Evolutionary conservation across 1,139 yeast species (phyloP).

Genomic region (Kurtzmaniella quercitrusa): DNA sequence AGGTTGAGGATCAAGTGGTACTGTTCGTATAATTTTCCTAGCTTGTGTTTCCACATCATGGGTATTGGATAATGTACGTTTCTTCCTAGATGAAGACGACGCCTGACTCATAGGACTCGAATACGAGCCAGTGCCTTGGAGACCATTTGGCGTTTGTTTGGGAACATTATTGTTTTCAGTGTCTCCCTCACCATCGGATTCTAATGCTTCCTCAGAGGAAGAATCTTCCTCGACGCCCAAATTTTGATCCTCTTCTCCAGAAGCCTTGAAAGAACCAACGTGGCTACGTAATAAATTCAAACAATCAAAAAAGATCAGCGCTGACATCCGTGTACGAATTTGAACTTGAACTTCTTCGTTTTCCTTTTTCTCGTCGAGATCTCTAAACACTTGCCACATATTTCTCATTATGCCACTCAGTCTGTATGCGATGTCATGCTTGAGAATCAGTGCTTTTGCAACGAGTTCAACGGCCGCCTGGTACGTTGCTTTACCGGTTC

Average conservation of each 20-base stretch:
- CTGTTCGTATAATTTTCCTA: constrained; percentile 66
- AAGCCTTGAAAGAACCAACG: constrained; percentile 68
- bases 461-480: constrained; percentile 66
- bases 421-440: constrained; percentile 89
- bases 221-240: constrained; percentile 10
- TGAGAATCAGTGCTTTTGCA: constrained; percentile 75
- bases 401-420: constrained; percentile 92
- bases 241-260: neutral
- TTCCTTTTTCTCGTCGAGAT: constrained; percentile 43
- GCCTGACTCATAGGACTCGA: constrained; percentile 39
- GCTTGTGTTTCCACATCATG: constrained; percentile 67
- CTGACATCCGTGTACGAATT: constrained; percentile 82
- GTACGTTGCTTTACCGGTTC: constrained; percentile 69
- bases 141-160: constrained; percentile 10
- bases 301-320: constrained; percentile 88
- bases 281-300: constrained; percentile 78
- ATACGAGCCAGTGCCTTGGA: constrained; percentile 16
- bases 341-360: constrained; percentile 40
- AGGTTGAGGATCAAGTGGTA: constrained; percentile 81
- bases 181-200: constrained; percentile 23
- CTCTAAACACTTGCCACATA: constrained; percentile 82
- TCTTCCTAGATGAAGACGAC: constrained; percentile 30
- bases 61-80: constrained; percentile 49
- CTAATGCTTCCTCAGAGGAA: constrained; percentile 20
- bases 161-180: constrained; percentile 10